Base-by-base conservation (phyloP, 768 basidiomycete genomes). In the Lyophyllum atratum region DNA sequence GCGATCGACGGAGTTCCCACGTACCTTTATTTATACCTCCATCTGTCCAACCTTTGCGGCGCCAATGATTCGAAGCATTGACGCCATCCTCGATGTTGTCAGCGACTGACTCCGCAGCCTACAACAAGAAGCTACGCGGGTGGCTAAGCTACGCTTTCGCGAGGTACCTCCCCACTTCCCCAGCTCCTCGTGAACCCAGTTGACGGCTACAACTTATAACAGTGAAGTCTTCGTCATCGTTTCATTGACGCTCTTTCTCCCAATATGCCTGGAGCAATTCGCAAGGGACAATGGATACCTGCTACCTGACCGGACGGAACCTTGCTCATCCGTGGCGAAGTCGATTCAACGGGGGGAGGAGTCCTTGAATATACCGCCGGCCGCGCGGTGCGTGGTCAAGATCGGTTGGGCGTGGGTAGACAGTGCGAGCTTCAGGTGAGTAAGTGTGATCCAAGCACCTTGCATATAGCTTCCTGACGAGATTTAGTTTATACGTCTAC, bases 71-170 rank as follows among this genome's bases (percentile, higher is more conserved):
- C 10, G 49, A 37, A 34, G 8, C 49, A 37, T 9, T 37, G 34
- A 15, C 34, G 34, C 34, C 11, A 11, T 22, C 49, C 28, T 26
- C 47, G 22, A 66, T 66, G 62, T 43, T 61, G 37, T 3, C 34
- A 12, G 34, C 34, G 34, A 58, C 60, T n/a, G 55, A 56, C 34
- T 29, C 55, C 37, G 37, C 34, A 11, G 28, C 37, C 4, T 80
- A 78, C 62, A 71, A 70, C 52, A 76, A 71, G 64, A 76, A 78
- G 44, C 76, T 92, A 6, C 76, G 81, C 49, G 92, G 92, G 44
- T 93, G 92, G 92, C 75, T 92, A 55, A 86, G 85, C 61, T 93
- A 93, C 65, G 90, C 90, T 0, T 93, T 93, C 65, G 92, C 92
- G 0, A 90, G 90, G 90, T 87, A 15, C 45, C 60, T 63, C 39